A percentile compares a stretch with the other conserved stretches of the same genome.
Evolutionary conservation across 1,284 basidiomycete genomes (phyloP).

Genomic region (Boletus hoseneyae): DNA sequence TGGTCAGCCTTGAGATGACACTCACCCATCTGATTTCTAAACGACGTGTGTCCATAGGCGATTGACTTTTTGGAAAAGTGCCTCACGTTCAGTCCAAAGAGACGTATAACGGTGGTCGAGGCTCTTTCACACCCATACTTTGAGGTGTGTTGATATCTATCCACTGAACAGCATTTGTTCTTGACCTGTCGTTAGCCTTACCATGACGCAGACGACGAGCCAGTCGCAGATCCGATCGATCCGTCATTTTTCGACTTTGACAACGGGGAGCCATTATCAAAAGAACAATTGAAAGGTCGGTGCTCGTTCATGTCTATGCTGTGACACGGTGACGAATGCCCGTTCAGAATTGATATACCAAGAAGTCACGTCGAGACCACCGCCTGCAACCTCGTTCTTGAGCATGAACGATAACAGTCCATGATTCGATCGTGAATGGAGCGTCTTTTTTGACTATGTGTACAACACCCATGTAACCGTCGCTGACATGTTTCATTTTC

Average conservation of each 20-base stretch:
- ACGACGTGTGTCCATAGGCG: slow-evolving; percentile 40
- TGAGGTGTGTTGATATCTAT: slow-evolving; percentile 44
- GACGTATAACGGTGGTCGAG: slow-evolving; percentile 87
- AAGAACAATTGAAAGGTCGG: slow-evolving; percentile 71
- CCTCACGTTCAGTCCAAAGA: slow-evolving; percentile 89
- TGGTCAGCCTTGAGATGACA: slow-evolving; percentile 40
- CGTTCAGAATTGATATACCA: slow-evolving; percentile 27
- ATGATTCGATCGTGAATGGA: background rate
- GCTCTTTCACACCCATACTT: slow-evolving; percentile 93
- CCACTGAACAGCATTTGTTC: background rate
- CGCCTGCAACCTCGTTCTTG: slow-evolving; percentile 18
- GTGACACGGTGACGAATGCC: too few relatives aligned
- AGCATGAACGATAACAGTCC: slow-evolving; percentile 11
- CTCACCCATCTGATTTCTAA: background rate
- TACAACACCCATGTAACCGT: slow-evolving; percentile 4
- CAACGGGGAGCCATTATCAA: slow-evolving; percentile 58
- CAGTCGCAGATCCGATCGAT: slow-evolving; percentile 74
- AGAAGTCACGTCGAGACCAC: slow-evolving; percentile 25
- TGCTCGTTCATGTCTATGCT: background rate
- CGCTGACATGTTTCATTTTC: too few relatives aligned
- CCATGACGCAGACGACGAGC: slow-evolving; percentile 88
- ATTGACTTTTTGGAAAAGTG: slow-evolving; percentile 89
- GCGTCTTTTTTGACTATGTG: background rate
- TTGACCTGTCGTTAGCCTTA: slow-evolving; percentile 56
- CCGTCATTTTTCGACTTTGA: slow-evolving; percentile 92